phyloP scores from a whole-genome alignment of 2,329 filamentous ascomycete genomes.

The Triangularia setosa region DNA sequence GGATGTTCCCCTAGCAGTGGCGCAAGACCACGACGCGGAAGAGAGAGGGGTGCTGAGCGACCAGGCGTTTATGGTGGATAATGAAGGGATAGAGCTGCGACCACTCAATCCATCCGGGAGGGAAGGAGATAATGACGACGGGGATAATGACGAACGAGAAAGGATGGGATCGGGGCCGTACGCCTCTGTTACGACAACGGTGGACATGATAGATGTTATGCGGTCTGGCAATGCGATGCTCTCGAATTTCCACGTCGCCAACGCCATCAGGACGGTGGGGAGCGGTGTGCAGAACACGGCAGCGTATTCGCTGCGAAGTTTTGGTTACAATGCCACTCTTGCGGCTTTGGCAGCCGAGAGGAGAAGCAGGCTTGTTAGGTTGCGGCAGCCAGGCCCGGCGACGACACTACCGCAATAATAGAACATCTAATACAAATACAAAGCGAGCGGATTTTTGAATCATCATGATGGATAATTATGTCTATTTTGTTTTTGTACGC shows the following conservation, averaged over 20 bases:
- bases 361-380: constrained; percentile 32
- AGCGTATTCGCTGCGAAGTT: constrained; percentile 49
- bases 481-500: neutral
- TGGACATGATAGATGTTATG: constrained; percentile 45
- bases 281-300: constrained; percentile 45
- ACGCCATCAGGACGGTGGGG: constrained; percentile 46
- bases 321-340: constrained; percentile 52
- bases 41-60: constrained; percentile 49
- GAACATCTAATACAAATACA: neutral
- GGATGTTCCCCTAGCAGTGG: constrained; percentile 12
- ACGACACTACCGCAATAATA: neutral
- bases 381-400: constrained; percentile 17
- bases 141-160: constrained; percentile 20
- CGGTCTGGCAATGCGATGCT: constrained; percentile 53
- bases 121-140: constrained; percentile 22
- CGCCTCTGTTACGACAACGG: constrained; percentile 30
- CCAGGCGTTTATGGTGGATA: constrained; percentile 34
- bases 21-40: constrained; percentile 53
- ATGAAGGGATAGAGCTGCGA: constrained; percentile 45
- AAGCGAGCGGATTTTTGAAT: neutral
- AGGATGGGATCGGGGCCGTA: constrained; percentile 15
- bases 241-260: constrained; percentile 50
- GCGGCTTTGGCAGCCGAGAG: constrained; percentile 50
- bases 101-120: constrained; percentile 27
- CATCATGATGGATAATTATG: neutral